Conservation (phyloP, 2,329 filamentous ascomycete genomes). For the Bipolaris victoriae region DNA sequence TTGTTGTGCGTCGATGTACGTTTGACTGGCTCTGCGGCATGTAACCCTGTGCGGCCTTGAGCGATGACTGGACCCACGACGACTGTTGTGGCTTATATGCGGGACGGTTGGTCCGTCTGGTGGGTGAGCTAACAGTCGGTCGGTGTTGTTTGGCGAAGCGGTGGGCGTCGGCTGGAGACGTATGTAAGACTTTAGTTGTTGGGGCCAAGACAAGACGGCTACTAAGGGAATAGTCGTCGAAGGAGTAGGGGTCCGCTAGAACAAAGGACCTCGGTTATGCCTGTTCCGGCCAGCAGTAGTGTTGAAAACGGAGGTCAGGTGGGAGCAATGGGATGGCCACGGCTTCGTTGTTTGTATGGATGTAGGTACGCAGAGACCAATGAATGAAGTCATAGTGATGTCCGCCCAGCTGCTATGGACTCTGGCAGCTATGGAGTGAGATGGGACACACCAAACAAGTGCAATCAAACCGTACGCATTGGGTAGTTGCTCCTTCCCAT, state of each 20-base stretch:
- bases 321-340: neutral
- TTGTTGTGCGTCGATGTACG: neutral
- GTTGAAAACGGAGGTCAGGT: neutral
- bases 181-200: slow-evolving; percentile 18
- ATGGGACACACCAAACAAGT: neutral
- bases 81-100: slow-evolving; percentile 5
- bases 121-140: slow-evolving; percentile 14
- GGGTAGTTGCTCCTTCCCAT: neutral
- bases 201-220: neutral
- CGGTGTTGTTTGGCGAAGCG: slow-evolving; percentile 14
- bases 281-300: neutral
- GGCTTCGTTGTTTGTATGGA: neutral
- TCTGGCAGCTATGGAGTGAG: neutral
- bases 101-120: slow-evolving; percentile 12
- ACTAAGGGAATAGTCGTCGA: slow-evolving; percentile 7
- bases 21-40: neutral
- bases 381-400: slow-evolving; percentile 16
- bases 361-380: neutral
- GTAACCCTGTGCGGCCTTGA: neutral
- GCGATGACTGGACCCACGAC: slow-evolving; percentile 6
- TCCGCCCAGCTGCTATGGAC: neutral
- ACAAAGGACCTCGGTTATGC: slow-evolving; percentile 2
- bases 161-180: slow-evolving; percentile 17
- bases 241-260: slow-evolving; percentile 1
- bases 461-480: neutral